Base-by-base conservation (phyloP, 2,329 filamentous ascomycete genomes). In the Penicillium sp. region DNA sequence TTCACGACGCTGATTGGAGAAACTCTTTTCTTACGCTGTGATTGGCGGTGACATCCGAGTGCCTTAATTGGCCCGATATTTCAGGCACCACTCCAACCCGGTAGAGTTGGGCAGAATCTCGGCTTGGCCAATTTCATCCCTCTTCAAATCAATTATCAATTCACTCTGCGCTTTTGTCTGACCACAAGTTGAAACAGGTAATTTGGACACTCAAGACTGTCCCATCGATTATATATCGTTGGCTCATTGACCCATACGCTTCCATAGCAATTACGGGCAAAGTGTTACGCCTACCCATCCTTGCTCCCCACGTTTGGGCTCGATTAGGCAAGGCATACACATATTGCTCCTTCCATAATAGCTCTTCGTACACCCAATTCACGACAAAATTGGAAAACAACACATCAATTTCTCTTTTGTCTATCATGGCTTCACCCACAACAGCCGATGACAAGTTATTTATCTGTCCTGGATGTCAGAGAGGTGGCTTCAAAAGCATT, bases 381-480 rank as follows among this genome's bases (percentile, higher is more conserved):
- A 4, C 33, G 9, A 31, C 29, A 15, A 13, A 37, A 6, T 31
- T 31, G 10, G 8, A 4, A 52, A 25, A 35, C 10, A 19, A 42
- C 27, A 17, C 17, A n/a, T 21, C 29, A 37, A 23, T 35, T 10
- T 10, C 10, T 43, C 21, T 37, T 27, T 15, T 21, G 4, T 33
- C 8, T 33, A 56, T 45, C 38, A 56, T 56, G 54, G 21, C 27
- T 25, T 45, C 40, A 19, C n/a, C 27, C n/a, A 46, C 41, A n/a
- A 15, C 33, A 19, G 15, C 29, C 35, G 38, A n/a, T 13, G 47
- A 56, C n/a, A 56, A 52, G 23, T 45, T 21, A 29, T 57, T 57
- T 37, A 9, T 54, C 27, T 57, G 55, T n/a, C 55, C 55, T 27
- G 55, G 50, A 19, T 57, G 55, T 23, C 50, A 47, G 15, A 48